These are phyloP conservation scores for Plantago rigida DNA, from an alignment of 305 asterid genomes.

Conservation along the genomic window DNA sequence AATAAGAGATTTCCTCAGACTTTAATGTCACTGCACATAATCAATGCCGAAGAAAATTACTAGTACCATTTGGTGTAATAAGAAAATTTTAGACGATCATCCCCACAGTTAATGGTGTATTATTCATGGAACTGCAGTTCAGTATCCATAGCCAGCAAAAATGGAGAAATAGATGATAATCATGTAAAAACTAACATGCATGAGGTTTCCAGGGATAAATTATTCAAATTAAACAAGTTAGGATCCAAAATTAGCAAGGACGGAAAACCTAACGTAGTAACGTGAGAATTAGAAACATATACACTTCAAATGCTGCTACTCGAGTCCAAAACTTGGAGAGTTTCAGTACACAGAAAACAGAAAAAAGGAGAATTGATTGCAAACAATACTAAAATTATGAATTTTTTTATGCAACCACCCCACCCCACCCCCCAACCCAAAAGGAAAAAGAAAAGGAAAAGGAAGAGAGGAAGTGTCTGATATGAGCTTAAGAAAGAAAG, in stretches of 20 bases:
- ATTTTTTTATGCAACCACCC: no score
- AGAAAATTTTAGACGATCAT: neutral
- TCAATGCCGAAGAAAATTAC: slow-evolving; percentile 2
- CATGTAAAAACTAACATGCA: slow-evolving; percentile 11
- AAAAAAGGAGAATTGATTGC: neutral
- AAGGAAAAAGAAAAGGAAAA: no score
- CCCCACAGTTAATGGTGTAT: slow-evolving; percentile 13
- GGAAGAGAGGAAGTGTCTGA: no score
- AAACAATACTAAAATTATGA: no score
- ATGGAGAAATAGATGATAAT: neutral
- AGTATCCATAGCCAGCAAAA: slow-evolving; percentile 13
- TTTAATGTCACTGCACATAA: slow-evolving; percentile 1
- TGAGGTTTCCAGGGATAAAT: neutral
- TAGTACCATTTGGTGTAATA: neutral
- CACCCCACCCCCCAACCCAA: no score
- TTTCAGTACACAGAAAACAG: neutral
- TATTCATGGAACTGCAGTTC: slow-evolving; percentile 14
- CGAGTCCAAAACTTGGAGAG: neutral
- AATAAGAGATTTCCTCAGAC: slow-evolving; percentile 19
- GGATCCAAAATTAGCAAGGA: slow-evolving; percentile 10
- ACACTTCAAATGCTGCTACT: slow-evolving; percentile 9
- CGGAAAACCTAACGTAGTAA: slow-evolving; percentile 1
- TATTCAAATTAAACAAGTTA: neutral
- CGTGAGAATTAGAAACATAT: slow-evolving; percentile 13
- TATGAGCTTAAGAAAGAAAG: no score